phyloP scores from a whole-genome alignment of 192 early-diverging fungal genomes.

The Coemansia sp. region DNA sequence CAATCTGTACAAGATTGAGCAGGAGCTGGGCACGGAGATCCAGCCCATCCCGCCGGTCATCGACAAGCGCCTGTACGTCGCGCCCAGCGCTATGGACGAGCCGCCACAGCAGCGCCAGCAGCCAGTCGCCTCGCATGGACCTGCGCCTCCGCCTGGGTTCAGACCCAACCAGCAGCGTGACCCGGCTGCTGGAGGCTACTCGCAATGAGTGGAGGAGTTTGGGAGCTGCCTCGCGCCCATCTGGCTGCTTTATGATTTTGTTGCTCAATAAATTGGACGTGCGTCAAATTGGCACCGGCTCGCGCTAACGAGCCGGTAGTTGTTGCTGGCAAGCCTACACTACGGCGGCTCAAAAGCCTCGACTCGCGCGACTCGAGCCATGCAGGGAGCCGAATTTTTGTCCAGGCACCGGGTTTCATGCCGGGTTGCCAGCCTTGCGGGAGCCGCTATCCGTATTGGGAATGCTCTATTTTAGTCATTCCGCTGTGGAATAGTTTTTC shows the following conservation, averaged over 20 bases:
- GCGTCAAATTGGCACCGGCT: too few relatives aligned
- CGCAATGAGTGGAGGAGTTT: not conserved
- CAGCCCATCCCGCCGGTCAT: conserved; percentile 96
- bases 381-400: too few relatives aligned
- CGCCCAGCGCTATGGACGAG: conserved; percentile 72
- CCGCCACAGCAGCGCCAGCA: conserved; percentile 58
- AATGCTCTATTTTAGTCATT: too few relatives aligned
- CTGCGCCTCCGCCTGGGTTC: conserved; percentile 39
- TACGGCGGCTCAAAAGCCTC: too few relatives aligned
- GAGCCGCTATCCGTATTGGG: too few relatives aligned
- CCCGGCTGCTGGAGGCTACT: not conserved
- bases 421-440: too few relatives aligned
- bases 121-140: conserved; percentile 24
- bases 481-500: too few relatives aligned
- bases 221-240: not conserved
- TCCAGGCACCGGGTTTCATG: too few relatives aligned
- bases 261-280: too few relatives aligned
- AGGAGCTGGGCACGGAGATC: conserved; percentile 97
- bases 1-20: conserved; percentile 97
- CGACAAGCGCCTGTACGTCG: conserved; percentile 88
- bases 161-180: conserved; percentile 12
- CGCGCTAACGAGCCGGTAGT: too few relatives aligned
- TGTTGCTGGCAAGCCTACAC: too few relatives aligned
- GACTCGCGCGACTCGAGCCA: too few relatives aligned
- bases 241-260: not conserved